phyloP scores from a whole-genome alignment of 768 basidiomycete species.

The Termitomyces sp. region DNA sequence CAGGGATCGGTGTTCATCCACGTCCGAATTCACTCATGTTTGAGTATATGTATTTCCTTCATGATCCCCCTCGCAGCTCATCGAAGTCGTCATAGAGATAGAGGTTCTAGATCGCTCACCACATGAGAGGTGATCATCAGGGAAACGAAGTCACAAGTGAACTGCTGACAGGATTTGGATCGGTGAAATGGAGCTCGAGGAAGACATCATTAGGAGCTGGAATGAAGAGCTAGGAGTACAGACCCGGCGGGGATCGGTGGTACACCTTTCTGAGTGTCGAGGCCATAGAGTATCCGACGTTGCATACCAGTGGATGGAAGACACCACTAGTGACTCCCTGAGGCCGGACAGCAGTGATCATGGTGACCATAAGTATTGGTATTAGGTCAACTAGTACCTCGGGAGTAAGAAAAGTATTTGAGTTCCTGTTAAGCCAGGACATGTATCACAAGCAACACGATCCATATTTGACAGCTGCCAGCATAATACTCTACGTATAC shows the following conservation, averaged over 20 bases:
- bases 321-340: too few relatives aligned
- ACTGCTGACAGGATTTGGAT: conserved; percentile 6
- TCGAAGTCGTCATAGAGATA: not conserved
- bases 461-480: too few relatives aligned
- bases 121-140: conserved; percentile 2
- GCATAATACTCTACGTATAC: too few relatives aligned
- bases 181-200: not conserved
- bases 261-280: not conserved
- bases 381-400: too few relatives aligned
- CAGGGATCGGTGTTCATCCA: too few relatives aligned
- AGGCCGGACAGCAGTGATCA: too few relatives aligned
- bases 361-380: too few relatives aligned
- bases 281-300: not conserved
- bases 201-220: not conserved
- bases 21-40: not conserved
- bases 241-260: not conserved
- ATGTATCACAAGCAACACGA: too few relatives aligned
- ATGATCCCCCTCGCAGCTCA: not conserved
- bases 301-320: too few relatives aligned
- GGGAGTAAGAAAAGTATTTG: too few relatives aligned
- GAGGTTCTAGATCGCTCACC: not conserved
- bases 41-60: not conserved
- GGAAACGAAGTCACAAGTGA: not conserved
- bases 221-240: not conserved
- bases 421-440: too few relatives aligned